Evolutionary conservation across 768 basidiomycete species (phyloP), one percentile per base, ranked within the genome.

Genomic region (Inosperma sp.): DNA sequence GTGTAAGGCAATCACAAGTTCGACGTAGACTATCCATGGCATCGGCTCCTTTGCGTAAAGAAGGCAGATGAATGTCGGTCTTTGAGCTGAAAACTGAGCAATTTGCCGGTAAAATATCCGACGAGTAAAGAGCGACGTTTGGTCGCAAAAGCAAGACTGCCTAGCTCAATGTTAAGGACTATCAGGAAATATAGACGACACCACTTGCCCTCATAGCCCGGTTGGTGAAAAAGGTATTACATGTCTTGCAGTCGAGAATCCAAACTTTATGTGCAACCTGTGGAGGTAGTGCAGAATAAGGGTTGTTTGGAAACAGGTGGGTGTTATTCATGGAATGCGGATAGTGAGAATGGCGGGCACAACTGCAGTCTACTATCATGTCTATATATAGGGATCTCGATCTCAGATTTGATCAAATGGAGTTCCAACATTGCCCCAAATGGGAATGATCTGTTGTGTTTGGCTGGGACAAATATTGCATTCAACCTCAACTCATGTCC

Each of bases 1-100:
- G 86, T 2, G 90, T 93, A 36, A 93, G 72, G 62, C 89, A 93
- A 61, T 88, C 87, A 66, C 90, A 93, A 7, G 88, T 89, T 34
- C 88, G 79, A 4, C 68, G 62, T 13, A 67, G 58, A 30, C 53
- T 55, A 19, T 56, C 56, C 16, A 66, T 60, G 42, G 68, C 64
- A 21, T 60, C 52, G 14, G 73, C 65, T 13, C 56, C 57, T 29
- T 54, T 46, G n/a, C 53, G 25, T 14, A 49, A 61, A 13, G 61
- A 54, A 19, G 71, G 71, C 4, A 68, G 68, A 33, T 75, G 65
- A 2, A 64, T 69, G 27, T 78, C 72, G 19, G 72, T 73, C 53
- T 69, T 74, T 27, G 79, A 65, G 19, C 78, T 70, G 57, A 79
- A 83, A 10, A 82, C 80, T 3, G 87, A 86, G 63, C 88, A 89